A percentile compares a stretch with the other conserved stretches of the same genome.
Evolutionary conservation across 495 filamentous ascomycete species (phyloP).

Genomic region (Annulohypoxylon nitens): DNA sequence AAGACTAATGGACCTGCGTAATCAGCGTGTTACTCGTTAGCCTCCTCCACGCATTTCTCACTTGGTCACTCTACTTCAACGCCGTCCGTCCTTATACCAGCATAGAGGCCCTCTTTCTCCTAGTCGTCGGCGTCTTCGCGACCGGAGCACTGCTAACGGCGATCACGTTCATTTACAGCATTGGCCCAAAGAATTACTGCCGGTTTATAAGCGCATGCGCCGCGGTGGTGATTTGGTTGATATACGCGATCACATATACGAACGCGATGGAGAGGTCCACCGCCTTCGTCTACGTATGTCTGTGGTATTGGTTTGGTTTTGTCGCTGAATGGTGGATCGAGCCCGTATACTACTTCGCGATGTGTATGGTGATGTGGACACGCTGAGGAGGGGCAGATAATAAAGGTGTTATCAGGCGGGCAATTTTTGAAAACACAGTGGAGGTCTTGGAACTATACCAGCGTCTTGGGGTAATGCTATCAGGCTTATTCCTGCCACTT

Average conservation of each 20-base stretch:
- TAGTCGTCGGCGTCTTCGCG: no score
- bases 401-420: no score
- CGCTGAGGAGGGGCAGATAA: background rate
- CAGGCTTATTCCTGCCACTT: background rate
- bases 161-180: background rate
- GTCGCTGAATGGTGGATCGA: background rate
- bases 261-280: no score
- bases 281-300: background rate
- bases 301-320: background rate
- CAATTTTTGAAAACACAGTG: no score
- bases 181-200: background rate
- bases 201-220: background rate
- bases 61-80: no score
- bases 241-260: background rate
- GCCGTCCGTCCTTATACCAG: no score
- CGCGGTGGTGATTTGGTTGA: background rate
- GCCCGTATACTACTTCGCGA: background rate
- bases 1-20: no score
- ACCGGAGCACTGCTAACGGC: no score
- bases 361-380: background rate
- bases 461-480: background rate
- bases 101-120: no score
- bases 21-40: no score
- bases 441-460: background rate
- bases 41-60: no score